Evolutionary conservation across 805 yeast genomes (phyloP).

Genomic region (Clavispora carvajalis): DNA sequence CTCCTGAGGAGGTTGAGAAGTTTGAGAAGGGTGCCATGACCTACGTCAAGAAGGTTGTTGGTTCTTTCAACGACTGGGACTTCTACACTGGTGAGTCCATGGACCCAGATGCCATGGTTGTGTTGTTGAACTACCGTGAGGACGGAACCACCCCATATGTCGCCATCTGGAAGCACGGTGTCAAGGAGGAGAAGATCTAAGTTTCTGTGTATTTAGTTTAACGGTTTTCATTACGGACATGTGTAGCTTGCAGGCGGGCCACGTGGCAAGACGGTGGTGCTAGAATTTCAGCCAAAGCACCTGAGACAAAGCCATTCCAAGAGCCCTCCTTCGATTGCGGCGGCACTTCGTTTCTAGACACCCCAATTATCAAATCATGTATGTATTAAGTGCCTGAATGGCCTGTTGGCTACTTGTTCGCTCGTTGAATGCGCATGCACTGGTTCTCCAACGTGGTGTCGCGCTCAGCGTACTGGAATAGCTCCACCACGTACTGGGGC

Average conservation of each 20-base stretch:
- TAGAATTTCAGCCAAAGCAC: too few relatives aligned
- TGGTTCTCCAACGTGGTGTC: slow-evolving; percentile 69
- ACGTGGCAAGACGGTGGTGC: too few relatives aligned
- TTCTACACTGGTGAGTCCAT: slow-evolving; percentile 99
- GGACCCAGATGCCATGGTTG: slow-evolving; percentile 99
- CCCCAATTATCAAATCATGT: too few relatives aligned
- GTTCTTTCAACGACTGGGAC: slow-evolving; percentile 98
- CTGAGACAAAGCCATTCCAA: too few relatives aligned
- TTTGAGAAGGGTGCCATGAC: slow-evolving; percentile 97
- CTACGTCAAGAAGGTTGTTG: slow-evolving; percentile 93
- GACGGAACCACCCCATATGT: slow-evolving; percentile 98
- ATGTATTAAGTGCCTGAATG: too few relatives aligned
- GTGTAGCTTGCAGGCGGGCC: not conserved
- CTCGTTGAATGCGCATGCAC: slow-evolving; percentile 33
- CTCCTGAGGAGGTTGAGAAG: slow-evolving; percentile 80
- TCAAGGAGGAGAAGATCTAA: slow-evolving; percentile 81
- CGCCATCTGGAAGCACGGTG: slow-evolving; percentile 99
- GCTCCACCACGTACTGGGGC: slow-evolving; percentile 38
- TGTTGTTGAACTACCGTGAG: slow-evolving; percentile 98
- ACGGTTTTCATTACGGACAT: slow-evolving; percentile 5
- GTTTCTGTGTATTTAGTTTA: not conserved
- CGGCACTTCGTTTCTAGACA: too few relatives aligned
- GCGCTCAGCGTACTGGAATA: slow-evolving; percentile 55
- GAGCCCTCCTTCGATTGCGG: too few relatives aligned
- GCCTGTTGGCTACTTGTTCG: not conserved